Base-by-base conservation (phyloP, 768 basidiomycete genomes). In the Pleurotus citrinopileatus region DNA sequence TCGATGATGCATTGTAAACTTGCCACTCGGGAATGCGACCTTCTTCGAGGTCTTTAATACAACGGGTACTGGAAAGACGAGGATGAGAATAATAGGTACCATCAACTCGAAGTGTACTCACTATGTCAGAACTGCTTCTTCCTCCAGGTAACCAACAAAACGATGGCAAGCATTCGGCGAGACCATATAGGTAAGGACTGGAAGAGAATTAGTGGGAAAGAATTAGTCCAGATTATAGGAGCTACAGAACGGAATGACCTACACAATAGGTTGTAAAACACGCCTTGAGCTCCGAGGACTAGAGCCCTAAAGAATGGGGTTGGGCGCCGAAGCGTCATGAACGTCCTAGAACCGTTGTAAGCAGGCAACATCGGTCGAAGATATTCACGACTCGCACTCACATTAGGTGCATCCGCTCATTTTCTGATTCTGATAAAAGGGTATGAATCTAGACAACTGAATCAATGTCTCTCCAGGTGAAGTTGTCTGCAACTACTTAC, bases 391-490 rank as follows among this genome's bases (percentile, higher is more conserved):
- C 23, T 40, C 25, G 32, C 57, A 67, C 80, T 63, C 56, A 91
- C 89, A 95, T 89, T 50, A 95, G 77, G 68, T 96, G 94, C 91
- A 97, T 96, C 29, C 96, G 77, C 72, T 99, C 96, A 66, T 98
- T 98, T 65, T 98, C 94, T 10, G 94, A 94, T 73, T 97, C 96
- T 65, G 94, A 89, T 15, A 97, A 73, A 40, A 93, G 81, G 4
- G 93, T 95, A 66, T 94, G 91, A 59, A 97, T 97, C 94, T 94
- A 94, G 32, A 82, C 78, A 23, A n/a, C 17, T 36, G 15, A 15
- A 8, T 61, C 83, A 80, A 55, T 80, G 75, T 60, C 74, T 70
- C 75, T 82, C 57, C 40, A 40, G 26, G 32, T 34, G n/a, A n/a
- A 34, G 25, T 6, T 4, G 8, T 19, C 17, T 13, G 27, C 22